Evolutionary conservation across 345 rosid species (phyloP), one percentile per base, ranked within the genome.

Genomic region (Acer saccharum): DNA sequence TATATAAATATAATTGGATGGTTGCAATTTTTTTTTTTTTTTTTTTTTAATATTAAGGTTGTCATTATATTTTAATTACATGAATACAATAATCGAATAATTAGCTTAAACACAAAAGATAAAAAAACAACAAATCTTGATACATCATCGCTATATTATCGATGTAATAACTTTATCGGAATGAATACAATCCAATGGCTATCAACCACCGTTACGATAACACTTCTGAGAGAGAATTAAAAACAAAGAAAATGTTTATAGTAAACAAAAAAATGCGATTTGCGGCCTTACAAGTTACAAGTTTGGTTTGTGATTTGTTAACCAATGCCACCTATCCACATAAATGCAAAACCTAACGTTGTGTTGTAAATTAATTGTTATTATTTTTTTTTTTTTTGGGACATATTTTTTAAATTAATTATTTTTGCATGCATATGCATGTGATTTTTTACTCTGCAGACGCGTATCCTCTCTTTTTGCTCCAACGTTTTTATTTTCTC

Each of bases 311-410:
- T 2, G 25, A 6, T 14, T 25, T 8, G 74, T 69, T 74, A 77
- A 69, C 18, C n/a, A 58, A 27, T 0, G 48, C 21, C 35, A 35
- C 55, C 23, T 55, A 7, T 67, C 2, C 5, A 10, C 39, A 62
- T 46, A 62, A 44, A 77, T 52, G 35, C 52, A 57, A 8, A 18
- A 52, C 32, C 50, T 27, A 46, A 61, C 63, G 68, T 67, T 67
- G 73, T 58, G 39, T 12, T 32, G 0, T 20, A 35, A 35, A 21
- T 55, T 25, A 3, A 17, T 64, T 27, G 46, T 7, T 23, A 1
- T 23, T 23, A 1, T 41, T 41, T 41, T 41, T 8, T 10, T 29
- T 29, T 29, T 29, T 29, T 27, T 27, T 25, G 0, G 25, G 32
- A 29, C 32, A 29, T 29, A 29, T 29, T 29, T 29, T 29, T 29